Evolutionary conservation across 139 green algal species (phyloP), one percentile per base, ranked within the genome.

Genomic region (Tetratostichococcus sp.): DNA sequence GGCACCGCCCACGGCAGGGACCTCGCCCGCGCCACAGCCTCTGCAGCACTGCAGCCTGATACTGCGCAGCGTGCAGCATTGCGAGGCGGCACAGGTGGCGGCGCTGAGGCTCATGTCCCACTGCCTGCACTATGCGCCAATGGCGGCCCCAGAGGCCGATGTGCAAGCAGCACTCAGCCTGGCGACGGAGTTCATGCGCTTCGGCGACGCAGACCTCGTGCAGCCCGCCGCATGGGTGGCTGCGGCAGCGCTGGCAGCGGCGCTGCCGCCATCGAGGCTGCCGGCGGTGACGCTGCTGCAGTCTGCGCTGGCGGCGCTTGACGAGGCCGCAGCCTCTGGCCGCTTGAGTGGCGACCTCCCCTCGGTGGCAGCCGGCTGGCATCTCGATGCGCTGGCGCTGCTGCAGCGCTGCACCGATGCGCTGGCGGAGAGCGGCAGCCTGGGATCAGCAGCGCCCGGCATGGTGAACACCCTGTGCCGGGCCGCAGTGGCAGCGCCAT

Each of bases 151-250:
- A 16, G 73, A 32, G 14, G 75, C 21, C 16, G 59, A 59, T 0
- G 65, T 74, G 72, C 70, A 71, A 16, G 4, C 5, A 5, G 77
- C 75, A 72, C 73, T 82, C n/a, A 75, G 72, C 66, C 65, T 30
- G 23, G 69, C 80, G 42, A 43, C 72, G 16, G 70, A 69, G 42
- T 31, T 75, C 1, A 76, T 22, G 50, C 30, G 77, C 72, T 43
- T 65, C 25, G 21, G 72, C 79, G 23, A 14, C 69, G 30, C 70
- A 42, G 58, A 77, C 31, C 22, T n/a, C 35, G 17, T 50, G 70
- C 31, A 66, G 34, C 23, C 76, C 69, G 42, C 69, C 2, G 76
- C 32, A 28, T 26, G 30, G 75, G 65, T 14, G 71, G 77, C 71
- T 33, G 35, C 39, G 0, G 71, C 70, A 11, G 65, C 58, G 33